Evolutionary conservation across 306 rosid species (phyloP).

Genomic region (Acacia confusa): DNA sequence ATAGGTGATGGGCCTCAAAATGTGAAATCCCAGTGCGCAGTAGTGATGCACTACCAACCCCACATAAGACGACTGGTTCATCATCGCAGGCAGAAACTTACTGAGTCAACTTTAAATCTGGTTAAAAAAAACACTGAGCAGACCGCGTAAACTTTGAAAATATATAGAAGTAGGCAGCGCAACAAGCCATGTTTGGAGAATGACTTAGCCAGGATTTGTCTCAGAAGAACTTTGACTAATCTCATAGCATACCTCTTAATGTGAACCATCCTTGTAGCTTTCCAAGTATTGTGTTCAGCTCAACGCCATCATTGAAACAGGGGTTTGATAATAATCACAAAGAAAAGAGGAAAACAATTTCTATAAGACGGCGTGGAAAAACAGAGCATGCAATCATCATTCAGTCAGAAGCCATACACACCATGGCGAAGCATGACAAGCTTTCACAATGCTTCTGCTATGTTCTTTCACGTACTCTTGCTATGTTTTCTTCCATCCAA

Average conservation of each 20-base stretch:
- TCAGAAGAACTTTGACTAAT: neutral
- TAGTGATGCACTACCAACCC: neutral
- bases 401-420: neutral
- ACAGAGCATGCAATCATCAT: neutral
- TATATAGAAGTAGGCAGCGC: no score
- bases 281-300: neutral
- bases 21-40: neutral
- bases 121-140: neutral
- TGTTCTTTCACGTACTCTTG: slow-evolving; percentile 31
- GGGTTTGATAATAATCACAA: slow-evolving; percentile 13
- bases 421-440: slow-evolving; percentile 33
- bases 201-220: neutral
- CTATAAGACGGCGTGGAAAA: neutral
- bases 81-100: neutral
- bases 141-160: neutral
- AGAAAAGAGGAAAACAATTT: neutral
- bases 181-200: neutral
- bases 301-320: neutral
- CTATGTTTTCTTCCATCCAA: slow-evolving; percentile 41
- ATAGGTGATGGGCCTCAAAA: neutral
- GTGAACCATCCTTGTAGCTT: neutral
- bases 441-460: slow-evolving; percentile 16
- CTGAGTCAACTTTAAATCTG: neutral
- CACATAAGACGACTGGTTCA: neutral
- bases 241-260: neutral